A percentile compares a stretch with the other conserved stretches of the same genome.
Conservation (phyloP, 1,284 basidiomycete genomes). For the Porodaedalea pini region DNA sequence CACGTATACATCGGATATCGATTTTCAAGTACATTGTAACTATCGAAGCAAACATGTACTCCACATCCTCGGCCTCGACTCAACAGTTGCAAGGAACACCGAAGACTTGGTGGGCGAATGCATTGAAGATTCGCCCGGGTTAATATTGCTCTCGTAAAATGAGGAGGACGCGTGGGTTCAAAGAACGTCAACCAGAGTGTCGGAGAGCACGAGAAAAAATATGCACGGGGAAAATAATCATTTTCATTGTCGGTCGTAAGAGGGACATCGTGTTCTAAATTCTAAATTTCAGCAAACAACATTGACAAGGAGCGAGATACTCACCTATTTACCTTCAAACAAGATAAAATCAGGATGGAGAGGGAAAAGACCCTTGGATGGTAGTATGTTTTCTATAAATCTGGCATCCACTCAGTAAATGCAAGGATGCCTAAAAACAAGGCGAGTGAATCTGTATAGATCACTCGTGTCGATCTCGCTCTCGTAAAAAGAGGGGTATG, state of each 20-base stretch:
- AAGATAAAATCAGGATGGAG: background rate
- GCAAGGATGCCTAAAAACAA: background rate
- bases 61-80: conserved; percentile 3
- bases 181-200: conserved; percentile 84
- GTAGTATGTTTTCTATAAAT: background rate
- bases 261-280: no score
- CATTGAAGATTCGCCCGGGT: conserved; percentile 23
- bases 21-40: background rate
- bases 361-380: background rate
- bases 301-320: background rate
- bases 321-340: no score
- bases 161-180: conserved; percentile 69
- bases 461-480: background rate
- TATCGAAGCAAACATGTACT: conserved; percentile 2
- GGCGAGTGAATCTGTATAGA: background rate
- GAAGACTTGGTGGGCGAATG: conserved; percentile 25
- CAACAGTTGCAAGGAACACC: conserved; percentile 21
- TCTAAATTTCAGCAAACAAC: no score
- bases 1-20: background rate
- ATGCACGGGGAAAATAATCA: background rate
- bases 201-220: conserved; percentile 54
- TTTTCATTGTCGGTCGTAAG: no score
- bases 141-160: conserved; percentile 82
- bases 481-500: background rate
- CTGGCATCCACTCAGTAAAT: background rate